Percentiles rank a stretch among this genome's conserved stretches.
phyloP scores from a whole-genome alignment of 2,329 filamentous ascomycete genomes.

The Thielaviopsis populi region DNA sequence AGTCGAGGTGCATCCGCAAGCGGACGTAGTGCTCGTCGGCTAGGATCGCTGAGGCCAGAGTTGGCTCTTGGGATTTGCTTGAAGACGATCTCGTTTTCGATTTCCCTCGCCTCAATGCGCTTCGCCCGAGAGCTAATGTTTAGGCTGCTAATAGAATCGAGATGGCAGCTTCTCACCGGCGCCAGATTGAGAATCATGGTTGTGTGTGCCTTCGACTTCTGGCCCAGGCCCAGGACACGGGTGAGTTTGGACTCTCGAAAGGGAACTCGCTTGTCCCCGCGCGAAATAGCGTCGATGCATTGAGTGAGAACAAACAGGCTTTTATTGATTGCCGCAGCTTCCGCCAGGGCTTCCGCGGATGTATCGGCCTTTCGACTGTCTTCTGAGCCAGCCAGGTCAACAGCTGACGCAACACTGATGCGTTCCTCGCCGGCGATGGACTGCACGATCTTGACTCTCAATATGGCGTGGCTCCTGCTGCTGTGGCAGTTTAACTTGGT shows the following conservation, averaged over 20 bases:
- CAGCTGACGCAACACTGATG: slow-evolving; percentile 78
- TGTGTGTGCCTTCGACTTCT: slow-evolving; percentile 77
- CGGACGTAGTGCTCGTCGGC: slow-evolving; percentile 64
- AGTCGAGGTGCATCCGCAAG: slow-evolving; percentile 26
- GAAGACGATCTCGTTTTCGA: slow-evolving; percentile 89
- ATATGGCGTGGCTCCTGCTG: slow-evolving; percentile 75
- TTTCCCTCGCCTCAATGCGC: slow-evolving; percentile 87
- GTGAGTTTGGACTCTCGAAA: slow-evolving; percentile 98
- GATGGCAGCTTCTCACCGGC: slow-evolving; percentile 78
- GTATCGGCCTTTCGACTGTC: slow-evolving; percentile 92
- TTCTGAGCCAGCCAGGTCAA: slow-evolving; percentile 88
- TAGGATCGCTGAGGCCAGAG: slow-evolving; percentile 28
- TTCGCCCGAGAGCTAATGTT: slow-evolving; percentile 94
- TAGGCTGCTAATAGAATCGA: slow-evolving; percentile 83
- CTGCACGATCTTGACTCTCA: slow-evolving; percentile 78
- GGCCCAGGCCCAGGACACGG: slow-evolving; percentile 74
- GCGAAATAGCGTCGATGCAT: slow-evolving; percentile 85
- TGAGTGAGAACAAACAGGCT: slow-evolving; percentile 87
- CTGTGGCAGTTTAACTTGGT: slow-evolving; percentile 90
- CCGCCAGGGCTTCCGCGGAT: slow-evolving; percentile 78
- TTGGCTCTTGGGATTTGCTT: slow-evolving; percentile 52
- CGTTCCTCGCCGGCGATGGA: slow-evolving; percentile 50
- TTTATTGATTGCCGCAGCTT: slow-evolving; percentile 96
- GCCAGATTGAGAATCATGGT: slow-evolving; percentile 95
- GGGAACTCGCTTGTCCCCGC: slow-evolving; percentile 61